These are phyloP conservation scores for Pseudognaphalium luteoalbum DNA, from an alignment of 129 eudicot species.

Conservation along the genomic window DNA sequence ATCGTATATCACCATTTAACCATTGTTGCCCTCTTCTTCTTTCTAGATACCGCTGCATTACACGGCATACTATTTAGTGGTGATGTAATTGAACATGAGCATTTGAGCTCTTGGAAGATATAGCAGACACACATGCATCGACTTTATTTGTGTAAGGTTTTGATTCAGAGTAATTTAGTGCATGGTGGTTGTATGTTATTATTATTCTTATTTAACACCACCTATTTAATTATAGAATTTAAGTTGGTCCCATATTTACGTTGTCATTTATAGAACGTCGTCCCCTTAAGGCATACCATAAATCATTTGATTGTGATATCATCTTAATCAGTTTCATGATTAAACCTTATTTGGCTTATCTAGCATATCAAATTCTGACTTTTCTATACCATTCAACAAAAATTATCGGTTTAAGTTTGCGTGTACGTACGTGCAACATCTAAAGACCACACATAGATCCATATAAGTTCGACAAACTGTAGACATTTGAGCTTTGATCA, in stretches of 20 bases:
- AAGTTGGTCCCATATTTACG: slow-evolving; percentile 29
- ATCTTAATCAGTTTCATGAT: background rate
- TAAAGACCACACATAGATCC: background rate
- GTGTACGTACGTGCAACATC: background rate
- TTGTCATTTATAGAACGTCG: slow-evolving; percentile 20
- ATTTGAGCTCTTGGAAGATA: background rate
- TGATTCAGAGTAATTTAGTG: slow-evolving; percentile 36
- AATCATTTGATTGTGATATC: slow-evolving; percentile 24
- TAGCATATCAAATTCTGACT: too few relatives aligned
- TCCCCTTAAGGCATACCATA: slow-evolving; percentile 18
- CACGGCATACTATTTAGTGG: too few relatives aligned
- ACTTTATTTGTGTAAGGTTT: slow-evolving; percentile 24
- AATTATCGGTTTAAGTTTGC: background rate
- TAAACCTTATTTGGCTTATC: background rate
- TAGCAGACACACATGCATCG: slow-evolving; percentile 30
- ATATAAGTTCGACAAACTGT: background rate
- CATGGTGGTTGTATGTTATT: slow-evolving; percentile 43
- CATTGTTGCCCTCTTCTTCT: too few relatives aligned
- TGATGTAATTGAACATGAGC: background rate
- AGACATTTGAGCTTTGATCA: background rate
- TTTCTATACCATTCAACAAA: too few relatives aligned
- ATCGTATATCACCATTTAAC: too few relatives aligned
- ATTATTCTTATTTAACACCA: slow-evolving; percentile 37
- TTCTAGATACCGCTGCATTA: too few relatives aligned
- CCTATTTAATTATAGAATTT: slow-evolving; percentile 13